A percentile compares a stretch with the other conserved stretches of the same genome.
These are phyloP conservation scores for Rhodotorula kratochvilovae DNA, from an alignment of 768 basidiomycete genomes.

Conservation along the genomic window DNA sequence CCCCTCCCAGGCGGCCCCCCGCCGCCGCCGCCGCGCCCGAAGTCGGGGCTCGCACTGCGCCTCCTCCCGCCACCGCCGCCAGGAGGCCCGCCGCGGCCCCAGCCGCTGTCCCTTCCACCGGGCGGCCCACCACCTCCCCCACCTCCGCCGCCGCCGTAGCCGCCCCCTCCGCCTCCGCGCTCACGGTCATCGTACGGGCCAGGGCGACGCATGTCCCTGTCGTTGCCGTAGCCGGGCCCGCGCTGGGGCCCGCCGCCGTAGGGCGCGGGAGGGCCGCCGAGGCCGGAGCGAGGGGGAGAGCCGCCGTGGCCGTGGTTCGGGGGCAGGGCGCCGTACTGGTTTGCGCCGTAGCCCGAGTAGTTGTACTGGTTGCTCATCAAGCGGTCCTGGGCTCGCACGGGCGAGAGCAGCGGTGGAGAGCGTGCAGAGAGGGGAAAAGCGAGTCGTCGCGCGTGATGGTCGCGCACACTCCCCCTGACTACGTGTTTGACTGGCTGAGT, in stretches of 20 bases:
- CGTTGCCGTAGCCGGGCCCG: background rate
- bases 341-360: background rate
- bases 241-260: background rate
- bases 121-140: background rate
- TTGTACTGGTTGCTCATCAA: background rate
- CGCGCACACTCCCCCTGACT: no score
- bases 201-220: background rate
- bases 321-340: background rate
- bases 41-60: conserved; percentile 17
- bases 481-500: no score
- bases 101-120: background rate
- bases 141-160: background rate
- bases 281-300: background rate
- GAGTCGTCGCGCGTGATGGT: no score
- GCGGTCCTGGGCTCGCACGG: background rate
- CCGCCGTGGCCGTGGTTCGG: no score
- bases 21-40: background rate
- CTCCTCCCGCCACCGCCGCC: background rate
- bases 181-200: conserved; percentile 8
- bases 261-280: background rate
- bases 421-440: background rate
- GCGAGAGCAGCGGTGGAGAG: background rate
- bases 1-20: background rate
- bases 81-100: background rate
- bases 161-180: background rate